Base-by-base conservation (phyloP, 2,329 filamentous ascomycete species). In the Trichoderma semiorbis region DNA sequence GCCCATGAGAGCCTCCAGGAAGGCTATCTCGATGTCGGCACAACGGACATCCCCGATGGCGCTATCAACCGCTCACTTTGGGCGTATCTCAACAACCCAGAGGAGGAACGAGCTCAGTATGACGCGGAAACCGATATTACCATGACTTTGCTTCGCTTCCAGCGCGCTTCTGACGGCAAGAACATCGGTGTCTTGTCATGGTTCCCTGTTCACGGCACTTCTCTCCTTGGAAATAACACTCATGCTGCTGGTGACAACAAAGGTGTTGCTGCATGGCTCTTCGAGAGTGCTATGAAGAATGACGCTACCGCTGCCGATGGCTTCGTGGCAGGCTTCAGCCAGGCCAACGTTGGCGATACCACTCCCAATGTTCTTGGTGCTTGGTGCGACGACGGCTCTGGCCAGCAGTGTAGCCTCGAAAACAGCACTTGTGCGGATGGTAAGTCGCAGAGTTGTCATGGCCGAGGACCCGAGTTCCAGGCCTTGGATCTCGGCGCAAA, bases 211-310 rank as follows among this genome's bases (percentile, higher is more conserved):
- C 95, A 98, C 79, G 95, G 95, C 61, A 98, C 95, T 0, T 97
- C 94, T 0, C 89, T 98, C 81, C 89, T 95, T 28, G 92, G 93
- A 69, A 98, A 98, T 82, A 97, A 97, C 81, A 98, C 94, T 0
- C 86, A 97, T 16, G 89, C 96, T 65, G 91, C 94, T 3, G 95
- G 93, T n/a, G 95, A 98, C 80, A 98, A 98, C 84, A 98, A 98
- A 83, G 95, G 95, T 14, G 93, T 97, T 7, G 95, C 95, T 2
- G 93, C 95, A 0, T 92, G 92, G 78, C 84, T 97, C 14, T 91
- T 98, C 68, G 95, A 98, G 79, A 88, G 92, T 75, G 90, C 88
- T 66, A 85, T 92, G 63, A 79, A 83, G 3, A 81, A 80, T n/a
- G 85, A 89, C 21, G 78, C 84, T 2, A 85, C 83, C 21, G 89